A percentile compares a stretch with the other conserved stretches of the same genome.
These are phyloP conservation scores for Phytophthora hibernalis DNA, from an alignment of 352 stramenopile species.

Conservation along the genomic window DNA sequence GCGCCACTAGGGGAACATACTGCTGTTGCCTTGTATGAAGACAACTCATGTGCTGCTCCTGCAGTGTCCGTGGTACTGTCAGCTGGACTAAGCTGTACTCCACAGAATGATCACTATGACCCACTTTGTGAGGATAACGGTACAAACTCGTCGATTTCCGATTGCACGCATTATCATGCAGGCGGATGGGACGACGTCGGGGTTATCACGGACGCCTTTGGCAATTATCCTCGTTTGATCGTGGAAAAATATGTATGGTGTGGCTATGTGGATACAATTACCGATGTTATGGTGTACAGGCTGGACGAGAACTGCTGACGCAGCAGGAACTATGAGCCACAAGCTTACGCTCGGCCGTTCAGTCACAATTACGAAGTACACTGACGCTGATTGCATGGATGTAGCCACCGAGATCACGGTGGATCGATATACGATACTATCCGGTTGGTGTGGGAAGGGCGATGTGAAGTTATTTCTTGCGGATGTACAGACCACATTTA, in stretches of 20 bases:
- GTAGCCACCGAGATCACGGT: not conserved
- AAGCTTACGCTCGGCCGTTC: constrained; percentile 5
- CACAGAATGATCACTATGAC: constrained; percentile 9
- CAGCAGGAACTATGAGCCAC: not conserved
- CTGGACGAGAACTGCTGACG: constrained; percentile 9
- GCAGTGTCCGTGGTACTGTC: not conserved
- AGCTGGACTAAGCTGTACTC: not conserved
- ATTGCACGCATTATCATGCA: constrained; percentile 10
- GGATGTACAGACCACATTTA: not conserved
- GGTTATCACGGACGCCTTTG: constrained; percentile 2
- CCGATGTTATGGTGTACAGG: constrained; percentile 1
- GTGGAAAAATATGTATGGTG: constrained; percentile 2
- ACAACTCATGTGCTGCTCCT: not conserved
- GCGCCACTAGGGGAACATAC: not conserved
- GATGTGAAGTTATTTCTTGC: not conserved
- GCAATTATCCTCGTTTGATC: not conserved
- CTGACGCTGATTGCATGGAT: not conserved
- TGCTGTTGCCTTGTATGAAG: not conserved
- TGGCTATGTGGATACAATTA: not conserved
- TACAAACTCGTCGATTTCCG: not conserved
- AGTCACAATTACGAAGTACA: constrained; percentile 8
- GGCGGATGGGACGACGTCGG: constrained; percentile 7
- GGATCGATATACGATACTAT: not conserved
- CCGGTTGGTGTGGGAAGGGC: not conserved
- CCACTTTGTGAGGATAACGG: not conserved